Conservation (phyloP, 2,329 filamentous ascomycete species). For the Penicillium brasilianum region DNA sequence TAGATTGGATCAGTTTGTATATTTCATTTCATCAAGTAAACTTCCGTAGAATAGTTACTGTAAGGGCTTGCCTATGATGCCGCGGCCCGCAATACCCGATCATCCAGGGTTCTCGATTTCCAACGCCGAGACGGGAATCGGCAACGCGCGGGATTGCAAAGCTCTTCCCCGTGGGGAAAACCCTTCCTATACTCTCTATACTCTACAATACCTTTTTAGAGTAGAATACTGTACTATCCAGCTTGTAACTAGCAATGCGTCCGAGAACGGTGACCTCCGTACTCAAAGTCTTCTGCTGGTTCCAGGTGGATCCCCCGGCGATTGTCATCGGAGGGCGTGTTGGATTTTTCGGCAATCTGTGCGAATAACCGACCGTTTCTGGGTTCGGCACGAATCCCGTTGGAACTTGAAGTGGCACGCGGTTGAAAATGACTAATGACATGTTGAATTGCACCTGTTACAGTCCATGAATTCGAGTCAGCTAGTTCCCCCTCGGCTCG, state of each 20-base stretch:
- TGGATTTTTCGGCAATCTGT: constrained; percentile 25
- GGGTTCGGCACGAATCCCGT: constrained; percentile 24
- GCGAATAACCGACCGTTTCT: constrained; percentile 21
- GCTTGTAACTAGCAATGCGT: not conserved
- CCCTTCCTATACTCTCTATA: no score
- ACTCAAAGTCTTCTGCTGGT: not conserved
- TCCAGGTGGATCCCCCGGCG: not conserved
- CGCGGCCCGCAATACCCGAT: not conserved
- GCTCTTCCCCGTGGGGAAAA: constrained; percentile 3
- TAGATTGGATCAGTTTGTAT: no score
- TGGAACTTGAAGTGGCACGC: no score
- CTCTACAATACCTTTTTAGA: not conserved
- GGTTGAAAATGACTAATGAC: not conserved
- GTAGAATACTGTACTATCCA: not conserved
- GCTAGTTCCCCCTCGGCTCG: no score
- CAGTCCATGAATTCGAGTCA: no score
- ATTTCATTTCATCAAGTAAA: no score
- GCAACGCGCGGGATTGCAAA: not conserved
- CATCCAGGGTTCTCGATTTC: not conserved
- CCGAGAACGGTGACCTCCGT: no score
- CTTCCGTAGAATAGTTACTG: no score
- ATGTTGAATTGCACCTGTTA: no score
- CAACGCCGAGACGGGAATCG: no score
- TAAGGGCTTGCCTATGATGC: no score
- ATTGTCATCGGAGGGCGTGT: constrained; percentile 4